Evolutionary conservation across 192 early-diverging fungal species (phyloP).

Genomic region (Coemansia sp.): DNA sequence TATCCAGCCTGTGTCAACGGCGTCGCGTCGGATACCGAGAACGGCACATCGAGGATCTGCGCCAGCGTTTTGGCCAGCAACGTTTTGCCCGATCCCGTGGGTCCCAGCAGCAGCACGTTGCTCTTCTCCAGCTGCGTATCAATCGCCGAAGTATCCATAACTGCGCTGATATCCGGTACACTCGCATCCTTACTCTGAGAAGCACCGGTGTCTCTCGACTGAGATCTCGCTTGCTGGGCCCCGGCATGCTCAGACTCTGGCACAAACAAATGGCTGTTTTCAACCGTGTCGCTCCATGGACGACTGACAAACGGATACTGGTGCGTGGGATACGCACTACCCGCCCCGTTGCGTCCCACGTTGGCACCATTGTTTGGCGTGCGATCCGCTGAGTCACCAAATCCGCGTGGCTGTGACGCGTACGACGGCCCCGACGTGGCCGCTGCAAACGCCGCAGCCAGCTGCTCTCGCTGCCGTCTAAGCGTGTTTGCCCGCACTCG

Average conservation of each 20-base stretch:
- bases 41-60: conserved; percentile 80
- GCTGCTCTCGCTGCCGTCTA: conserved; percentile 46
- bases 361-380: background rate
- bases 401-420: conserved; percentile 20
- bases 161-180: background rate
- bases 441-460: conserved; percentile 45
- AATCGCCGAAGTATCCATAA: conserved; percentile 7
- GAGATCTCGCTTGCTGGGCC: conserved; percentile 1
- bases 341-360: conserved; percentile 40
- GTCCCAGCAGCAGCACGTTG: conserved; percentile 83
- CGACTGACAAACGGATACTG: conserved; percentile 42
- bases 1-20: conserved; percentile 91
- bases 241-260: conserved; percentile 9
- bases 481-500: conserved; percentile 70
- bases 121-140: conserved; percentile 81
- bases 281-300: conserved; percentile 45
- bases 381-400: conserved; percentile 25
- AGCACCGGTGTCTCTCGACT: background rate
- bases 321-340: conserved; percentile 41
- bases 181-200: background rate
- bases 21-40: conserved; percentile 87
- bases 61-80: conserved; percentile 79
- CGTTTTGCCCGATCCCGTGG: conserved; percentile 85
- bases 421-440: conserved; percentile 10
- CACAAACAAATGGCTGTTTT: conserved; percentile 41